Conservation (phyloP, 2,329 filamentous ascomycete genomes). For the Metarhizium anisopliae region DNA sequence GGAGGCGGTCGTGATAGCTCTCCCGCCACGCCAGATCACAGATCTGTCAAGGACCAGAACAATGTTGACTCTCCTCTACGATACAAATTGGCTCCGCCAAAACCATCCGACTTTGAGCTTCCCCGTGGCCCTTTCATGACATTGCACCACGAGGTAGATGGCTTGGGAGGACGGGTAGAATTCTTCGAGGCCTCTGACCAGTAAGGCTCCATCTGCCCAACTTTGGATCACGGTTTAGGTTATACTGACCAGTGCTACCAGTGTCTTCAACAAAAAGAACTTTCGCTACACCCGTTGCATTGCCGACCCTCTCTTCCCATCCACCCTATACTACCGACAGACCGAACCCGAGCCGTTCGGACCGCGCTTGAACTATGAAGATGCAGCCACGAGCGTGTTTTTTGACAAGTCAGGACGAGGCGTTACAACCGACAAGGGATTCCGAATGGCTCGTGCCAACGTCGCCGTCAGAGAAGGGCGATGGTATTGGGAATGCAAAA, state of each 20-base stretch:
- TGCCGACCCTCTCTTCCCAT: constrained; percentile 77
- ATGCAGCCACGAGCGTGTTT: constrained; percentile 76
- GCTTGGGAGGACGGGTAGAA: constrained; percentile 39
- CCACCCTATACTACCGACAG: constrained; percentile 80
- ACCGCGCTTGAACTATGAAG: constrained; percentile 84
- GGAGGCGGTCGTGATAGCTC: constrained; percentile 39
- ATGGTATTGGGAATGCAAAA: constrained; percentile 90
- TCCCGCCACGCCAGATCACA: constrained; percentile 50
- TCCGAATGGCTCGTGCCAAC: constrained; percentile 84
- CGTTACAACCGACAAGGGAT: constrained; percentile 86
- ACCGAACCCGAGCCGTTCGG: constrained; percentile 79
- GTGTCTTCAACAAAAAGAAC: constrained; percentile 57
- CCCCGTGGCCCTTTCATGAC: constrained; percentile 49
- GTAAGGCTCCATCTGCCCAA: constrained; percentile 26
- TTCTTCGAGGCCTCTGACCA: constrained; percentile 58
- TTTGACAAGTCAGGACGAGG: constrained; percentile 68
- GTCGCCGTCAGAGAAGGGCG: constrained; percentile 82
- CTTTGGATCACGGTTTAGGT: neutral
- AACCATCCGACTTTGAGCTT: constrained; percentile 51
- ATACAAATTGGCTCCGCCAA: constrained; percentile 57
- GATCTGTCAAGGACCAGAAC: constrained; percentile 27
- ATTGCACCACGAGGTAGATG: constrained; percentile 43
- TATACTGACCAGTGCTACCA: constrained; percentile 14
- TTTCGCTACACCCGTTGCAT: constrained; percentile 90
- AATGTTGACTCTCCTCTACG: constrained; percentile 43